These are phyloP conservation scores for Fraxinus baroniana DNA, from an alignment of 305 asterid genomes.

Conservation along the genomic window DNA sequence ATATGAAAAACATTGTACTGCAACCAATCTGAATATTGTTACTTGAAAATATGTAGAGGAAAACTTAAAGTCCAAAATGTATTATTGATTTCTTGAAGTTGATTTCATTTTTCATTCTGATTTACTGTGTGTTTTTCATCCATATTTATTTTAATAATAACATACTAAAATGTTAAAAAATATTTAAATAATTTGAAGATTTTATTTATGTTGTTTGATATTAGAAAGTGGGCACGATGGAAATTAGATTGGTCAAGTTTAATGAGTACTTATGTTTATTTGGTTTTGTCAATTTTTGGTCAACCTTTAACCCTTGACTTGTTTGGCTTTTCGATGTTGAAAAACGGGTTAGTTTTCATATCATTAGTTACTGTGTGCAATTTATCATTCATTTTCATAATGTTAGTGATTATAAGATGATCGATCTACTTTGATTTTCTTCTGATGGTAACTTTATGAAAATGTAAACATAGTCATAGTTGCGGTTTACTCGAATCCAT, in stretches of 20 bases:
- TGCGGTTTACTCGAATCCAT: not conserved
- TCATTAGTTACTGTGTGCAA: not conserved
- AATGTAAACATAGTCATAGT: not conserved
- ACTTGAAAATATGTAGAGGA: not conserved
- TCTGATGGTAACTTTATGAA: not conserved
- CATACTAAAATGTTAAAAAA: not conserved
- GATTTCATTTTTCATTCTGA: too few relatives aligned
- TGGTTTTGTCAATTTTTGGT: not conserved
- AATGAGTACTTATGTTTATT: not conserved
- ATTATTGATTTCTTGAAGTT: too few relatives aligned
- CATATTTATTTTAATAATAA: too few relatives aligned
- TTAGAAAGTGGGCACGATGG: not conserved
- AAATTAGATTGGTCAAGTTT: too few relatives aligned
- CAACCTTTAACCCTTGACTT: not conserved
- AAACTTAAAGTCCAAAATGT: not conserved
- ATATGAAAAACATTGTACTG: not conserved
- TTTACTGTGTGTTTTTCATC: not conserved
- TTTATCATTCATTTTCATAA: not conserved
- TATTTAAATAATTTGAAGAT: not conserved
- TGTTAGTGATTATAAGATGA: not conserved
- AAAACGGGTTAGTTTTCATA: not conserved
- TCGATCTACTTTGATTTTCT: not conserved
- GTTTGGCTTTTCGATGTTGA: not conserved
- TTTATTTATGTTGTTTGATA: not conserved
- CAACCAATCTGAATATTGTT: not conserved